Conservation (phyloP, 208 protist species). For the Leishmania lainsoni region DNA sequence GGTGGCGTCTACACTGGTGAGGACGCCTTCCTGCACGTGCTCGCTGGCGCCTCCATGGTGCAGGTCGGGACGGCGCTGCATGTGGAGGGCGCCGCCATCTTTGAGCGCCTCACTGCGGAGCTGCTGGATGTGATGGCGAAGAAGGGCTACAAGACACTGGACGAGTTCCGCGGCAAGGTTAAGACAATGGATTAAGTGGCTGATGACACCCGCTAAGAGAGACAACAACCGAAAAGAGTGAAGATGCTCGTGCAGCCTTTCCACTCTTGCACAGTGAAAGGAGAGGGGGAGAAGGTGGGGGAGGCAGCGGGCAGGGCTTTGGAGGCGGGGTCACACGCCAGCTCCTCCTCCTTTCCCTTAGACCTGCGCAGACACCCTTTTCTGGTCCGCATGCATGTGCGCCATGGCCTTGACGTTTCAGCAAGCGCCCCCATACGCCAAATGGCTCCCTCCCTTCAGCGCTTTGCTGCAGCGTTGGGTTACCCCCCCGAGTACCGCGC, state of each 20-base stretch:
- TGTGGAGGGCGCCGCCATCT: constrained; percentile 76
- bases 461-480: too few species aligned
- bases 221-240: background rate
- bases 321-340: background rate
- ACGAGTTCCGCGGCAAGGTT: constrained; percentile 86
- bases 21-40: constrained; percentile 85
- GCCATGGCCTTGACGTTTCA: too few species aligned
- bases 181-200: constrained; percentile 67
- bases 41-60: constrained; percentile 87
- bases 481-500: too few species aligned
- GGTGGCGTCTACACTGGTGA: constrained; percentile 84
- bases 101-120: constrained; percentile 69
- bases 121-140: constrained; percentile 74
- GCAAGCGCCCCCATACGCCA: too few species aligned
- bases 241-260: background rate
- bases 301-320: background rate
- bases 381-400: background rate
- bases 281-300: background rate
- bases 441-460: too few species aligned
- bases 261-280: background rate
- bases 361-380: too few species aligned
- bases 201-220: background rate
- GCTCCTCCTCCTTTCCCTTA: background rate
- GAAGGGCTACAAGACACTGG: constrained; percentile 87
- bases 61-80: constrained; percentile 86